Base-by-base conservation (phyloP, 2,329 filamentous ascomycete species). In the Colletotrichum lindemuthianum region DNA sequence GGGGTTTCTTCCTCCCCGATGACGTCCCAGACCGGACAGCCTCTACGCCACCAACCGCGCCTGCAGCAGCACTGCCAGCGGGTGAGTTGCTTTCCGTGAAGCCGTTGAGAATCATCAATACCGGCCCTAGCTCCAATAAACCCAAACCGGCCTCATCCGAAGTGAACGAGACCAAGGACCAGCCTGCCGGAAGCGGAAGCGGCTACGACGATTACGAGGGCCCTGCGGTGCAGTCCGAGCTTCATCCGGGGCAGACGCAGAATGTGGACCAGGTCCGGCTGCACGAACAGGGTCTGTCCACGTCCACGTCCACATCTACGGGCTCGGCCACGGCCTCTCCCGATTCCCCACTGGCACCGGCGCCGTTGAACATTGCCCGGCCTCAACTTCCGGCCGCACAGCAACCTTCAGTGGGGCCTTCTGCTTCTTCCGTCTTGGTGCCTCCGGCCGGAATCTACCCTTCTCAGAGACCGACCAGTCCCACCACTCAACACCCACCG, bases 1-100 rank as follows among this genome's bases (percentile, higher is more conserved):
- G 67, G 67, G 67, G 67, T 5, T 68, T 67, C 65, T 68, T 67
- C 60, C 51, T 67, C 13, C 49, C 39, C 6, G 56, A 65, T 24
- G 50, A 60, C 33, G 16, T 34, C 36, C 51, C 59, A 15, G 33
- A 47, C 16, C 16, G 37, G 41, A n/a, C 8, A 4, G 48, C 12
- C 36, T 48, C 55, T 34, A 32, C 40, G 37, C 33, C 43, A 6
- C 56, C 55, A 10, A 11, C 24, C 4, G 34, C 41, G 37, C 53
- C 48, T 11, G 51, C 40, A 0, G 59, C 10, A 24, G 24, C 24
- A 24, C 24, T 24, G 7, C 6, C 36, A 8, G 24, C 43, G 3
- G 43, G 53, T n/a, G 59, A 54, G 24, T n/a, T 36, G 12, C 60
- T 61, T 13, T 44, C 51, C 9, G 61, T 65, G 36, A 43, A 65